phyloP scores from a whole-genome alignment of 2,329 filamentous ascomycete genomes.

The Botrytis squamosa region DNA sequence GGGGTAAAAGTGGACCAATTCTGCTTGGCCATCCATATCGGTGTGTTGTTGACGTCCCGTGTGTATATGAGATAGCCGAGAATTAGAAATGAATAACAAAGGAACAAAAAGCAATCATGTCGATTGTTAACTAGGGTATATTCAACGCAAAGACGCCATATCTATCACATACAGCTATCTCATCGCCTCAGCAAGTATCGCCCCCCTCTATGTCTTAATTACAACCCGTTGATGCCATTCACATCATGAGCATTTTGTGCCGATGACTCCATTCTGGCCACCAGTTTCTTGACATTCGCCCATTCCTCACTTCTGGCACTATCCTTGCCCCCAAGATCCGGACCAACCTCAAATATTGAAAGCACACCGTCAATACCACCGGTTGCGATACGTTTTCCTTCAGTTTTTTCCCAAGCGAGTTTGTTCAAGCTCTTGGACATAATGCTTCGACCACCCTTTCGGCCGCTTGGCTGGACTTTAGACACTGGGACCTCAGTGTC shows the following conservation, averaged over 20 bases:
- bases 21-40: not conserved
- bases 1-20: not conserved
- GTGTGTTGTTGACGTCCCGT: not conserved
- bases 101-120: not conserved
- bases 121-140: constrained; percentile 32
- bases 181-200: not conserved
- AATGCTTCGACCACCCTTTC: constrained; percentile 65
- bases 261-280: constrained; percentile 67
- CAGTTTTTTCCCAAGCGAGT: constrained; percentile 86
- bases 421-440: constrained; percentile 89
- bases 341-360: constrained; percentile 89
- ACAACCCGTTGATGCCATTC: constrained; percentile 27
- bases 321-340: constrained; percentile 80
- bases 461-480: constrained; percentile 68
- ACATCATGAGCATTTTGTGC: constrained; percentile 26
- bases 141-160: constrained; percentile 32
- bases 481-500: constrained; percentile 91
- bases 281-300: constrained; percentile 86
- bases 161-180: constrained; percentile 21
- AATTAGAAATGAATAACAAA: not conserved
- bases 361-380: constrained; percentile 89
- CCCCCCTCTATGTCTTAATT: not conserved
- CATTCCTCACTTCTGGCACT: constrained; percentile 83
- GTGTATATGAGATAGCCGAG: not conserved
- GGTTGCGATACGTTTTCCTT: constrained; percentile 82